Evolutionary conservation across 2,329 filamentous ascomycete species (phyloP).

Genomic region (Neonectria sp.): DNA sequence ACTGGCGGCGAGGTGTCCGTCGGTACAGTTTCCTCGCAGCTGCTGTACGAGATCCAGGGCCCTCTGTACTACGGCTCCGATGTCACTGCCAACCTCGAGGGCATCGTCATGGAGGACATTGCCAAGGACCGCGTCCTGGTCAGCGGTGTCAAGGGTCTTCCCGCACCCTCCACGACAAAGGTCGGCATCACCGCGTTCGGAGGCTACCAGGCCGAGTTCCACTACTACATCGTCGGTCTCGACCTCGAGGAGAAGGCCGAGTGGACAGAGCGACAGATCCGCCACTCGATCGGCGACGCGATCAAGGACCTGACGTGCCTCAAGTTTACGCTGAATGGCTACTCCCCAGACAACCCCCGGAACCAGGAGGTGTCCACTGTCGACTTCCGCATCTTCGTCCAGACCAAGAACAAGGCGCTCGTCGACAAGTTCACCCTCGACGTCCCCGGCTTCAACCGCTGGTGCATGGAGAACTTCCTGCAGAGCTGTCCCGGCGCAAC

Average conservation of each 20-base stretch:
- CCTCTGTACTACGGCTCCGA: constrained; percentile 58
- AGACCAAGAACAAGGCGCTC: constrained; percentile 53
- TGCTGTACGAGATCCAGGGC: constrained; percentile 59
- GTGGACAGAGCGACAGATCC: constrained; percentile 32
- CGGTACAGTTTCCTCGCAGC: constrained; percentile 49
- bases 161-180: constrained; percentile 42
- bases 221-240: constrained; percentile 58
- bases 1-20: constrained; percentile 53
- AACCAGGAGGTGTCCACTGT: constrained; percentile 63
- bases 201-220: constrained; percentile 60
- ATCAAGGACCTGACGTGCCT: constrained; percentile 51
- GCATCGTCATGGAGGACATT: constrained; percentile 62
- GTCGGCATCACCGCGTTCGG: constrained; percentile 59
- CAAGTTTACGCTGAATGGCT: constrained; percentile 55
- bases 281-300: constrained; percentile 33
- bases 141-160: constrained; percentile 35
- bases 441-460: constrained; percentile 33
- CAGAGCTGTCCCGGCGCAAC: constrained; percentile 60
- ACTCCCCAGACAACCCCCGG: constrained; percentile 53
- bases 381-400: constrained; percentile 60
- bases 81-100: constrained; percentile 55
- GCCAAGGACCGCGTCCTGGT: constrained; percentile 49
- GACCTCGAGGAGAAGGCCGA: constrained; percentile 57
- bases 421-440: constrained; percentile 33
- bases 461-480: constrained; percentile 56